Base-by-base conservation (phyloP, 2,329 filamentous ascomycete genomes). In the Aspergillus clavatus region DNA sequence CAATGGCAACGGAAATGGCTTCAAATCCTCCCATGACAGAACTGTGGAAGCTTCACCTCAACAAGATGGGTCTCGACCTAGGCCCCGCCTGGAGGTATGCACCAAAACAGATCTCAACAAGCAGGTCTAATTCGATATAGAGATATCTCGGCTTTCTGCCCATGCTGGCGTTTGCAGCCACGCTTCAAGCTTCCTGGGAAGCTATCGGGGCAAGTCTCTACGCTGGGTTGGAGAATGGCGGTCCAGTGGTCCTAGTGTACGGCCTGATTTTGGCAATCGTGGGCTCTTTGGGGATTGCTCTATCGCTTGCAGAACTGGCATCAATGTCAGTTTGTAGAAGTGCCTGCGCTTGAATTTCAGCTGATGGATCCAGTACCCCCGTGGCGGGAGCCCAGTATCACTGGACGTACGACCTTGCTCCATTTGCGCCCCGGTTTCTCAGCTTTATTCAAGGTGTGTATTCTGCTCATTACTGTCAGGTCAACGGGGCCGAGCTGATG, bases 321-420 rank as follows among this genome's bases (percentile, higher is more conserved):
- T 65, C 63, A 1, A 66, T 67, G 60, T 52, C 38, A 18, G 37
- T 21, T n/a, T n/a, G n/a, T n/a, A n/a, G n/a, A n/a, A n/a, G n/a
- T n/a, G n/a, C n/a, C n/a, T n/a, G n/a, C 26, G 14, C 6, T 4
- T 28, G 48, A 58, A 18, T 11, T 0, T 21, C 14, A 27, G 55
- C 59, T 29, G 12, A 29, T 14, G 7, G 12, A 29, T n/a, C 12
- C 23, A 62, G 58, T 19, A 43, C 35, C 16, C 41, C 41, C 8
- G 41, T 43, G 16, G 59, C 62, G 11, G 65, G 64, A 35, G 65
- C 58, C 31, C 65, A 68, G 46, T 67, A 67, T 48, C 62, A 67
- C 44, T 68, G 65, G 65, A 61, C 57, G 29, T 59, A 58, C 43
- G 57, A 62, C 44, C 60, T 65, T 29, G 61, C 61, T 7, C 58